Percentiles rank a stretch among this genome's conserved stretches.
These are phyloP conservation scores for Leptographium lundbergii DNA, from an alignment of 2,329 filamentous ascomycete genomes.

Conservation along the genomic window DNA sequence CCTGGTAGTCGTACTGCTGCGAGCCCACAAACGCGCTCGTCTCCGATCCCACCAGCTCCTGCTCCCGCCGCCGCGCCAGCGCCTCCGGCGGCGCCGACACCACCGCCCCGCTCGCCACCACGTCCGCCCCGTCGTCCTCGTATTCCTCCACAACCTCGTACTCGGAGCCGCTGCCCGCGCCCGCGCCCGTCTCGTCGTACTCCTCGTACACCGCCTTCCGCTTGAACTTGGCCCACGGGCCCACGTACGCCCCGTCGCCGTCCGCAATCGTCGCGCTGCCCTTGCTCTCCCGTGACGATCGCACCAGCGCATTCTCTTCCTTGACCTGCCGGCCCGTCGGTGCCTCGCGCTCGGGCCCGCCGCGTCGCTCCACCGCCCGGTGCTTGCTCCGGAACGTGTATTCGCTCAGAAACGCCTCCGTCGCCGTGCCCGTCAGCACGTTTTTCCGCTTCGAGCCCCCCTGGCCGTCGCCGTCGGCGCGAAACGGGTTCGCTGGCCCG, in stretches of 20 bases:
- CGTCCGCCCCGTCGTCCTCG: slow-evolving; percentile 60
- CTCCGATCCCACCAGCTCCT: slow-evolving; percentile 55
- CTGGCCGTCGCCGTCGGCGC: slow-evolving; percentile 23
- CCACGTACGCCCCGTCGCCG: slow-evolving; percentile 78
- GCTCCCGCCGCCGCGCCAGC: slow-evolving; percentile 42
- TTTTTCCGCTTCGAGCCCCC: slow-evolving; percentile 56
- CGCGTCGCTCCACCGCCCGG: slow-evolving; percentile 63
- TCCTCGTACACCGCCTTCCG: slow-evolving; percentile 56
- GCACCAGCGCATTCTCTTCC: slow-evolving; percentile 53
- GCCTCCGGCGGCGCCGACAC: slow-evolving; percentile 42
- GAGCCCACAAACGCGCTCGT: slow-evolving; percentile 79
- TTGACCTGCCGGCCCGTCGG: slow-evolving; percentile 48
- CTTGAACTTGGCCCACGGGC: slow-evolving; percentile 83
- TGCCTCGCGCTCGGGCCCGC: slow-evolving; percentile 42
- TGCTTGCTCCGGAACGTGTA: slow-evolving; percentile 82
- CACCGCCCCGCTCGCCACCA: slow-evolving; percentile 51
- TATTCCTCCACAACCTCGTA: slow-evolving; percentile 69
- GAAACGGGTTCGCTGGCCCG: slow-evolving; percentile 67
- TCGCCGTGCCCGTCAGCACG: slow-evolving; percentile 70
- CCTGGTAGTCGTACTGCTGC: slow-evolving; percentile 82
- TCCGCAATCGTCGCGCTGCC: slow-evolving; percentile 76
- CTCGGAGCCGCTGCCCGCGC: slow-evolving; percentile 52
- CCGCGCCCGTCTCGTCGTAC: slow-evolving; percentile 59
- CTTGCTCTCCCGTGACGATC: slow-evolving; percentile 70
- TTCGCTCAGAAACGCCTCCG: slow-evolving; percentile 83